A percentile compares a stretch with the other conserved stretches of the same genome.
Evolutionary conservation across 495 filamentous ascomycete genomes (phyloP).

Genomic region (Neurospora sp.): DNA sequence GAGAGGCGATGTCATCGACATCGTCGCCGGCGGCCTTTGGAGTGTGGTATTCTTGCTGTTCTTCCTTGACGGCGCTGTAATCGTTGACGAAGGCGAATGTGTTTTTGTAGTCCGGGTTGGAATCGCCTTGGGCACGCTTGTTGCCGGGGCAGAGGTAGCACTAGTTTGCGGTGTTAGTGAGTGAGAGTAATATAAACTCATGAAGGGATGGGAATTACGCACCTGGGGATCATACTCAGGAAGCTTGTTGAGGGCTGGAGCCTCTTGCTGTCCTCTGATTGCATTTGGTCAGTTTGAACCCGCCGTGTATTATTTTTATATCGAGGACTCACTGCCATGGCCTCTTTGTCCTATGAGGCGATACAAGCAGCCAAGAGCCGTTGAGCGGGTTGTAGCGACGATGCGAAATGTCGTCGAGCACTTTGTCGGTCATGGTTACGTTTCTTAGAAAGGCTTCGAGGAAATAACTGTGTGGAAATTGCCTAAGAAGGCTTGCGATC

Average conservation of each 20-base stretch:
- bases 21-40: constrained; percentile 5
- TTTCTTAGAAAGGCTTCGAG: neutral
- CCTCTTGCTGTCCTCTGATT: constrained; percentile 80
- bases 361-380: constrained; percentile 85
- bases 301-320: too few relatives aligned
- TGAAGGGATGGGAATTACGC: constrained; percentile 8
- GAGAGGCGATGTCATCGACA: constrained; percentile 51
- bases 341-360: constrained; percentile 89
- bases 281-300: too few relatives aligned
- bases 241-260: constrained; percentile 61
- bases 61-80: constrained; percentile 92
- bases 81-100: constrained; percentile 97
- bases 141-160: constrained; percentile 98
- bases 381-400: constrained; percentile 86
- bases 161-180: constrained; percentile 18
- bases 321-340: constrained; percentile 80
- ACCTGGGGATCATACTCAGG: constrained; percentile 72
- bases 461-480: neutral
- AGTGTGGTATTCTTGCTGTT: constrained; percentile 51
- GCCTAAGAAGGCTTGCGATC: neutral
- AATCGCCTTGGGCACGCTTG: constrained; percentile 77
- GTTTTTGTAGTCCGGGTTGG: constrained; percentile 74
- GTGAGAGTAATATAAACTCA: neutral
- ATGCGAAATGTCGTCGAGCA: constrained; percentile 96
- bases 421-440: constrained; percentile 42